Percentiles rank a stretch among this genome's conserved stretches.
Conservation (phyloP, 1,284 basidiomycete genomes). For the Trichosporon sp. region DNA sequence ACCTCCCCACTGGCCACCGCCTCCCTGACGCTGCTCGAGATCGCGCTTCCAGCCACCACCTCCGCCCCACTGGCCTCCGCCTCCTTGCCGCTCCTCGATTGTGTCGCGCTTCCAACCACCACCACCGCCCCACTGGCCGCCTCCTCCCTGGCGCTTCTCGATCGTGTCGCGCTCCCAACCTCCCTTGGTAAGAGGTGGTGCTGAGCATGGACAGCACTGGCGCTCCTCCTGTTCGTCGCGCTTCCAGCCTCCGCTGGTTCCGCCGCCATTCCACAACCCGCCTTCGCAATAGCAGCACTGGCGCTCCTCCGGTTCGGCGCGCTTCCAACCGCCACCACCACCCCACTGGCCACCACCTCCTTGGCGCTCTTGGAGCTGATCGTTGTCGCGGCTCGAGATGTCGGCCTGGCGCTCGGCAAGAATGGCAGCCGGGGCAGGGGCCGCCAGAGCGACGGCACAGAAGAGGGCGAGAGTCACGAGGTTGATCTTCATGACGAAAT, state of each 20-base stretch:
- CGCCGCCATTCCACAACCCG: too few species aligned
- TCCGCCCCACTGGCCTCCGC: neutral
- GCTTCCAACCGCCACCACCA: neutral
- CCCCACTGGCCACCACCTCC: neutral
- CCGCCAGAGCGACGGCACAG: neutral
- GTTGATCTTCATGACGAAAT: neutral
- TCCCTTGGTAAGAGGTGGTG: too few species aligned
- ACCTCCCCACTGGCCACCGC: neutral
- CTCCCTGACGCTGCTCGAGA: neutral
- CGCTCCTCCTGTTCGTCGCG: neutral
- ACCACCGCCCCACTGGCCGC: neutral
- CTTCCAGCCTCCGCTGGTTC: neutral
- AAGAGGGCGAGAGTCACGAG: neutral
- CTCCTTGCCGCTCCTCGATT: neutral
- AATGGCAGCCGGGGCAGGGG: neutral
- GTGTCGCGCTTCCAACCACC: neutral
- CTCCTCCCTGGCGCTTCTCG: neutral
- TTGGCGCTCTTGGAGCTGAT: neutral
- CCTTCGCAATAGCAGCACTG: too few species aligned
- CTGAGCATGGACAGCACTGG: too few species aligned
- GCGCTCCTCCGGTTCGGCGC: neutral
- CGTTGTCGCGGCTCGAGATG: too few species aligned
- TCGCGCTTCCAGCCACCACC: neutral
- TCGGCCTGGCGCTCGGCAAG: neutral
- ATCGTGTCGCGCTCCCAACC: neutral